Conservation (phyloP, 192 early-diverging fungal species). For the Backusella australiensis region DNA sequence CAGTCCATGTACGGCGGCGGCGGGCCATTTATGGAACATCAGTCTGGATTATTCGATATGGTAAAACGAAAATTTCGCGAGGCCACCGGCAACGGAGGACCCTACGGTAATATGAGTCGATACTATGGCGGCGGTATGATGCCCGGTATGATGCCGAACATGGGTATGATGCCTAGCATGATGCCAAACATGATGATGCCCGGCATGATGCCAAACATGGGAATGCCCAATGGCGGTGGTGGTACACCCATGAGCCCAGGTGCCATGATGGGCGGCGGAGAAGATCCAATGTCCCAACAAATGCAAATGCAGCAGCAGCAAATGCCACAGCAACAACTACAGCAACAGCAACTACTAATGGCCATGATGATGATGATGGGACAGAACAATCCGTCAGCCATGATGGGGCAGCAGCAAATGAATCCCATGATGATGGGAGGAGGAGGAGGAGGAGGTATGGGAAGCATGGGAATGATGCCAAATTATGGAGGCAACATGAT, state of each 20-base stretch:
- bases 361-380: slow-evolving; percentile 9
- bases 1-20: background rate
- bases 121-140: background rate
- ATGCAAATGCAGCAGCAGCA: slow-evolving; percentile 2
- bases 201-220: background rate
- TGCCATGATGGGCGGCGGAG: background rate
- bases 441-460: background rate
- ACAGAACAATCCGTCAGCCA: background rate
- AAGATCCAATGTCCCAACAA: slow-evolving; percentile 6
- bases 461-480: background rate
- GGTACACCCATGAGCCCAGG: background rate
- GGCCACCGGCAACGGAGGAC: background rate
- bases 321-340: background rate
- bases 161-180: background rate
- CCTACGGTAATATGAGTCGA: background rate
- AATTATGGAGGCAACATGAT: slow-evolving; percentile 7
- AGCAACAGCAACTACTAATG: background rate
- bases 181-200: background rate
- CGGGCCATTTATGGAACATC: background rate
- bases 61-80: slow-evolving; percentile 4
- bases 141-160: background rate
- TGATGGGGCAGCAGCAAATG: slow-evolving; percentile 11
- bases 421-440: background rate
- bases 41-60: background rate
- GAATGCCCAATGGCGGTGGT: background rate